Evolutionary conservation across 371 early-diverging fungal species (phyloP).

Genomic region (Zychaea mexicana): DNA sequence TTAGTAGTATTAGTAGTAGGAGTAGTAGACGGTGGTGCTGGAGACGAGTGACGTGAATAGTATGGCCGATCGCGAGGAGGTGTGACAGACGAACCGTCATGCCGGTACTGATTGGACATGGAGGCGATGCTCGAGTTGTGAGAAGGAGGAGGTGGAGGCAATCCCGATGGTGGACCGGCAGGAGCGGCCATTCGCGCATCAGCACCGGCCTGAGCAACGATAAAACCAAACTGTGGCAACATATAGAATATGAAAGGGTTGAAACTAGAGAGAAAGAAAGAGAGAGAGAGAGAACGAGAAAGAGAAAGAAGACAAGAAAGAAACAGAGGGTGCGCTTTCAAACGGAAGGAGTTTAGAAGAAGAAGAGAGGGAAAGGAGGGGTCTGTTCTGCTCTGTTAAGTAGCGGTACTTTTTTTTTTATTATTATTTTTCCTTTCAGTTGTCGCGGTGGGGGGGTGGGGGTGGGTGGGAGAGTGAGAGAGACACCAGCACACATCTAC

Average conservation of each 20-base stretch:
- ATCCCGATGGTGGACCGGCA: constrained; percentile 14
- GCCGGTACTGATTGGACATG: constrained; percentile 1
- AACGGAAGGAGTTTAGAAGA: background rate
- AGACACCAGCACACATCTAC: no score
- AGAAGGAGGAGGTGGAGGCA: constrained; percentile 5
- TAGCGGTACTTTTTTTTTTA: background rate
- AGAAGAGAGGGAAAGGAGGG: background rate
- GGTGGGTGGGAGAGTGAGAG: background rate
- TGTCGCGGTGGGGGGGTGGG: background rate
- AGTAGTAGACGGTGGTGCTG: background rate
- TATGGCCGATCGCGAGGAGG: constrained; percentile 3
- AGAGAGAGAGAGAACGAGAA: background rate
- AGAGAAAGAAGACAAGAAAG: background rate
- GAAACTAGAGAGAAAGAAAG: background rate
- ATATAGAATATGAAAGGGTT: constrained; percentile 28
- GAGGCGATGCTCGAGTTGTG: constrained; percentile 2
- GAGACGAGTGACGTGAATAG: background rate
- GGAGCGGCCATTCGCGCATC: constrained; percentile 27
- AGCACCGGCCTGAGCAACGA: constrained; percentile 53
- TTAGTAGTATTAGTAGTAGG: background rate
- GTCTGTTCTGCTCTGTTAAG: background rate
- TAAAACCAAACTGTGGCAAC: constrained; percentile 67
- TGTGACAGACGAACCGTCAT: background rate
- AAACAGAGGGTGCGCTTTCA: background rate
- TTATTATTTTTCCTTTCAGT: background rate